Conservation (phyloP, 2,329 filamentous ascomycete genomes). For the Leptographium radiaticola region DNA sequence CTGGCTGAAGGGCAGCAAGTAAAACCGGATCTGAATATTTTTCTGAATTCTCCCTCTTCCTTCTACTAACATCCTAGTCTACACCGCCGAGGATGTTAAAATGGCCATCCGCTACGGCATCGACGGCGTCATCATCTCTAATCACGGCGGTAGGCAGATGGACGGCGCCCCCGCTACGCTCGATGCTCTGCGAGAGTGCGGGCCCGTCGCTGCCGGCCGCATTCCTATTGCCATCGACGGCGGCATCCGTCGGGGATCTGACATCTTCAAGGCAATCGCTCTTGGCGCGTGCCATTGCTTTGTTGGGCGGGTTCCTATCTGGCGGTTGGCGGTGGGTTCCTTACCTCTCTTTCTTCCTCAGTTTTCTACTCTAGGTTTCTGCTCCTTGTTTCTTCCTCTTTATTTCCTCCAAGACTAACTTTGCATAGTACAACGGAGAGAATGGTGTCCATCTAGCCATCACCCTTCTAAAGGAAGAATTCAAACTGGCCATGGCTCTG, state of each 20-base stretch:
- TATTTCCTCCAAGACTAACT: too few relatives aligned
- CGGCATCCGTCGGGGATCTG: slow-evolving; percentile 32
- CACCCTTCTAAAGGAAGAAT: slow-evolving; percentile 83
- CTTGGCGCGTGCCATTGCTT: slow-evolving; percentile 34
- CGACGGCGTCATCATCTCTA: slow-evolving; percentile 25
- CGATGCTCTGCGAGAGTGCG: slow-evolving; percentile 29
- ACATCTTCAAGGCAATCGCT: slow-evolving; percentile 39
- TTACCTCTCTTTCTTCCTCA: too few relatives aligned
- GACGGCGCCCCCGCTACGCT: slow-evolving; percentile 30
- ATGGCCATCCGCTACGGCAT: slow-evolving; percentile 4
- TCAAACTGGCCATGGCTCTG: slow-evolving; percentile 96
- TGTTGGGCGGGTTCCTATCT: slow-evolving; percentile 32
- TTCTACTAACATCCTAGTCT: too few relatives aligned
- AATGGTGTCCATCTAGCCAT: slow-evolving; percentile 83
- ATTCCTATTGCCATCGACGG: slow-evolving; percentile 33
- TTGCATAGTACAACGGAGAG: slow-evolving; percentile 42
- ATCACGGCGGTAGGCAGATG: slow-evolving; percentile 33
- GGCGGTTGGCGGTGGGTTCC: slow-evolving; percentile 24
- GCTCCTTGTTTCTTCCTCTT: not conserved
- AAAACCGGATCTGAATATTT: not conserved
- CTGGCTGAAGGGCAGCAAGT: too few relatives aligned
- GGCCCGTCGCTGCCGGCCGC: slow-evolving; percentile 30
- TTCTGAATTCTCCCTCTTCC: not conserved
- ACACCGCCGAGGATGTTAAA: slow-evolving; percentile 11
- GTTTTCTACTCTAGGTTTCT: too few relatives aligned